These are phyloP conservation scores for Podaxis carcinomalis DNA, from an alignment of 768 basidiomycete species.

Conservation along the genomic window DNA sequence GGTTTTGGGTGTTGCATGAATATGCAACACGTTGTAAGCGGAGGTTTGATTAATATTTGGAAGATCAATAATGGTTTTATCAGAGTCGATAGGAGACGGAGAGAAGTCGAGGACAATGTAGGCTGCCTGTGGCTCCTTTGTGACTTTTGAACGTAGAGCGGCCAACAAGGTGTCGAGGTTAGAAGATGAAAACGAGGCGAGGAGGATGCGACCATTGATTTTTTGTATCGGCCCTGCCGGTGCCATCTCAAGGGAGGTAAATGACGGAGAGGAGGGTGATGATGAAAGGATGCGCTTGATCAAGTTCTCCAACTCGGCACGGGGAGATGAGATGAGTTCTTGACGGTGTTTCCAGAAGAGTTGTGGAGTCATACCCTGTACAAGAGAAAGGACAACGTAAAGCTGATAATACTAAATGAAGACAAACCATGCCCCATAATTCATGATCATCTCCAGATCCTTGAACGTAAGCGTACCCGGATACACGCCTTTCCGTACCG, in stretches of 20 bases:
- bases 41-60: neutral
- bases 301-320: constrained; percentile 46
- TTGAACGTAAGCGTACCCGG: constrained; percentile 86
- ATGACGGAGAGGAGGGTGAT: neutral
- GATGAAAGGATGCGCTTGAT: constrained; percentile 29
- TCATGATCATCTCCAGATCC: constrained; percentile 97
- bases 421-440: constrained; percentile 70
- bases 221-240: constrained; percentile 27
- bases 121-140: constrained; percentile 9
- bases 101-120: constrained; percentile 25
- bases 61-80: neutral
- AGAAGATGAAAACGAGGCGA: constrained; percentile 31
- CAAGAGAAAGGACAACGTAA: neutral
- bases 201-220: constrained; percentile 35
- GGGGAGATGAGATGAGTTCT: constrained; percentile 40
- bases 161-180: neutral
- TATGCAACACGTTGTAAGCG: neutral
- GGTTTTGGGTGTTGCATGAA: neutral
- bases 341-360: constrained; percentile 64
- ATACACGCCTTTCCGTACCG: constrained; percentile 53
- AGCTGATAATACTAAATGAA: constrained; percentile 2
- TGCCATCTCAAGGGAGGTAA: neutral
- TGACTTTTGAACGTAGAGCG: constrained; percentile 9
- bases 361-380: constrained; percentile 69
- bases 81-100: neutral